Percentiles rank a stretch among this genome's conserved stretches.
Conservation (phyloP, 805 yeast species). For the Candida piceae region DNA sequence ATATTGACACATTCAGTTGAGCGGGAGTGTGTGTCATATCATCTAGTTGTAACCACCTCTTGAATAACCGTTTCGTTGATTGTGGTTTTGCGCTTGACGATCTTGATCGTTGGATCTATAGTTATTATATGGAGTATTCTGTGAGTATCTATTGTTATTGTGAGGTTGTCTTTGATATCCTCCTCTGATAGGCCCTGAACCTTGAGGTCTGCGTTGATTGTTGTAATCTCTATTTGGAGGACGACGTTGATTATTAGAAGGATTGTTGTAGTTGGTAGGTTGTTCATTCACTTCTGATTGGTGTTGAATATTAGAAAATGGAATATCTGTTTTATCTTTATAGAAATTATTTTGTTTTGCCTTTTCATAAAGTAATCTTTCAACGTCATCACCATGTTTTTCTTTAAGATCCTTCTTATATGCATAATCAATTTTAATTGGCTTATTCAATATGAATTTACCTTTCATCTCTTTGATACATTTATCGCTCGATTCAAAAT, state of each 20-base stretch:
- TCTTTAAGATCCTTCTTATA: slow-evolving; percentile 56
- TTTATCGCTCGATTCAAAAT: slow-evolving; percentile 62
- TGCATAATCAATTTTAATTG: slow-evolving; percentile 63
- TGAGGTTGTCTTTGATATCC: not conserved
- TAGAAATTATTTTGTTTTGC: slow-evolving; percentile 21
- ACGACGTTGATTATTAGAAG: too few species aligned
- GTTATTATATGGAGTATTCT: too few species aligned
- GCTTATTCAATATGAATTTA: slow-evolving; percentile 61
- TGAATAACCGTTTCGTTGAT: too few species aligned
- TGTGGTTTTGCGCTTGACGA: not conserved
- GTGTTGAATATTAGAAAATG: too few species aligned
- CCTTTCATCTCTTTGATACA: slow-evolving; percentile 70
- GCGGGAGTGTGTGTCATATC: too few species aligned
- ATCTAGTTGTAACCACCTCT: too few species aligned
- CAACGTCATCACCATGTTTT: slow-evolving; percentile 76
- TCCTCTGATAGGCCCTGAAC: not conserved
- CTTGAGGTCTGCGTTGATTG: too few species aligned
- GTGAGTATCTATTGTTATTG: too few species aligned
- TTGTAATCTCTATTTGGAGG: not conserved
- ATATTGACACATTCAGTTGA: too few species aligned
- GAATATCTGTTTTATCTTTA: too few species aligned
- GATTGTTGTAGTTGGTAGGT: not conserved
- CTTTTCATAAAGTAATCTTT: slow-evolving; percentile 56
- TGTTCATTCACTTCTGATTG: too few species aligned
- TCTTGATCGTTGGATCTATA: not conserved